These are phyloP conservation scores for Suillus hirtellus DNA, from an alignment of 768 basidiomycete genomes.

Conservation along the genomic window DNA sequence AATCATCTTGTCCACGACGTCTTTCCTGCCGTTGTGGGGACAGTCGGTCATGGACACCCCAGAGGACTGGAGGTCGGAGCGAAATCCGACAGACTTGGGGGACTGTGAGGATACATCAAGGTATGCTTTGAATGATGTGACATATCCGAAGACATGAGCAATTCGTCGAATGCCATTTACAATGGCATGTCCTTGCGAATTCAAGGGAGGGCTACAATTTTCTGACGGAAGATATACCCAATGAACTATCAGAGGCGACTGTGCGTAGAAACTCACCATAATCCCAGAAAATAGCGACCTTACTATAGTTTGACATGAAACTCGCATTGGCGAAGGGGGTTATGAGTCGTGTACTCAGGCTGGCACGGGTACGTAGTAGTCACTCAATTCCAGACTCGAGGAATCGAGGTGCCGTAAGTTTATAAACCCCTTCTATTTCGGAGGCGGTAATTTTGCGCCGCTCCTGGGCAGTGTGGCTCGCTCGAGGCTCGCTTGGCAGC, in stretches of 20 bases:
- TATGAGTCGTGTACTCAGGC: background rate
- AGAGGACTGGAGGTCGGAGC: slow-evolving; percentile 46
- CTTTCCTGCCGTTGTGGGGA: slow-evolving; percentile 34
- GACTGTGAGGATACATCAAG: slow-evolving; percentile 45
- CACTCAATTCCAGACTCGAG: background rate
- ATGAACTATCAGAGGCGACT: slow-evolving; percentile 4
- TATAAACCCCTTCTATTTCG: slow-evolving; percentile 1
- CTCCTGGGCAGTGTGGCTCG: background rate
- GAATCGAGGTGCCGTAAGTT: background rate
- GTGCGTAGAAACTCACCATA: slow-evolving; percentile 27
- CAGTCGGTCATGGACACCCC: slow-evolving; percentile 44
- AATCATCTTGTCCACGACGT: slow-evolving; percentile 50
- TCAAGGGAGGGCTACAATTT: slow-evolving; percentile 33
- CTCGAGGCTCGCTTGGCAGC: background rate
- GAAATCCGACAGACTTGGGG: slow-evolving; percentile 33
- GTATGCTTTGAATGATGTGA: slow-evolving; percentile 56
- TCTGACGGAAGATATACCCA: slow-evolving; percentile 21
- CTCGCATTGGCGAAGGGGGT: background rate
- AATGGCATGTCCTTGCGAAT: slow-evolving; percentile 35
- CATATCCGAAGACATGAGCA: slow-evolving; percentile 47
- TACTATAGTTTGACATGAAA: slow-evolving; percentile 35
- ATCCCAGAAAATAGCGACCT: slow-evolving; percentile 46
- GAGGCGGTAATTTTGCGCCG: background rate
- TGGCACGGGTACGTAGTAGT: background rate
- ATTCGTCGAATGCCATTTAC: slow-evolving; percentile 44